phyloP scores from a whole-genome alignment of 495 filamentous ascomycete genomes.

The Penicillium nucicola region DNA sequence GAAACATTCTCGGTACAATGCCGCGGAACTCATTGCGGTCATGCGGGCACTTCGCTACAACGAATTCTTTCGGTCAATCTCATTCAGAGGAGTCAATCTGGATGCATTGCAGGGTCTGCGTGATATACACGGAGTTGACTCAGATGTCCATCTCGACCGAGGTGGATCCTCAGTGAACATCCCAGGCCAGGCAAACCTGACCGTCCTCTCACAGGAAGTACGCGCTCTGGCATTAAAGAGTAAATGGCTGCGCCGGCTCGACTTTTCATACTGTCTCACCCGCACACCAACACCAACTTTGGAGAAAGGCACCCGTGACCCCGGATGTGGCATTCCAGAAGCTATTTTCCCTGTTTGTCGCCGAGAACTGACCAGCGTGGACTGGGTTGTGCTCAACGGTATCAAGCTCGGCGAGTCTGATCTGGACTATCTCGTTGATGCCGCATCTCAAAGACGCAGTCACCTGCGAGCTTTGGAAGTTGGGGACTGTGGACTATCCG shows the following conservation, averaged over 20 bases:
- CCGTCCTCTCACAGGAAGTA: slow-evolving; percentile 69
- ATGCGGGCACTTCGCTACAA: slow-evolving; percentile 89
- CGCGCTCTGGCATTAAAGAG: slow-evolving; percentile 69
- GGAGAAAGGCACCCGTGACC: slow-evolving; percentile 54
- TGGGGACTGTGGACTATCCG: slow-evolving; percentile 68
- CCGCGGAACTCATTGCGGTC: slow-evolving; percentile 77
- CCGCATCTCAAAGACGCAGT: slow-evolving; percentile 59
- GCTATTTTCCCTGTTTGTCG: slow-evolving; percentile 75
- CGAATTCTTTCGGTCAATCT: slow-evolving; percentile 81
- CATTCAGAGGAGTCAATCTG: slow-evolving; percentile 73
- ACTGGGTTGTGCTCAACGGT: slow-evolving; percentile 77
- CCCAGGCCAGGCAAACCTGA: slow-evolving; percentile 55
- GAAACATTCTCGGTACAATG: slow-evolving; percentile 56
- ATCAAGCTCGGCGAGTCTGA: slow-evolving; percentile 82
- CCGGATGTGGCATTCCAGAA: slow-evolving; percentile 74
- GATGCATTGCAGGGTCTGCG: slow-evolving; percentile 59
- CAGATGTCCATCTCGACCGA: slow-evolving; percentile 57
- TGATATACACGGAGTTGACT: slow-evolving; percentile 61
- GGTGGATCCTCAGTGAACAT: slow-evolving; percentile 55
- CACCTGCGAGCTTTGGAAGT: slow-evolving; percentile 80
- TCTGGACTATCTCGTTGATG: slow-evolving; percentile 68
- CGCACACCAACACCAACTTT: slow-evolving; percentile 47
- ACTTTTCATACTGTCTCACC: slow-evolving; percentile 59
- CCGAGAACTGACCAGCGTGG: slow-evolving; percentile 69
- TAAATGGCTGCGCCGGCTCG: slow-evolving; percentile 57